Base-by-base conservation (phyloP, 2,329 filamentous ascomycete species). In the Periconia digitata region DNA sequence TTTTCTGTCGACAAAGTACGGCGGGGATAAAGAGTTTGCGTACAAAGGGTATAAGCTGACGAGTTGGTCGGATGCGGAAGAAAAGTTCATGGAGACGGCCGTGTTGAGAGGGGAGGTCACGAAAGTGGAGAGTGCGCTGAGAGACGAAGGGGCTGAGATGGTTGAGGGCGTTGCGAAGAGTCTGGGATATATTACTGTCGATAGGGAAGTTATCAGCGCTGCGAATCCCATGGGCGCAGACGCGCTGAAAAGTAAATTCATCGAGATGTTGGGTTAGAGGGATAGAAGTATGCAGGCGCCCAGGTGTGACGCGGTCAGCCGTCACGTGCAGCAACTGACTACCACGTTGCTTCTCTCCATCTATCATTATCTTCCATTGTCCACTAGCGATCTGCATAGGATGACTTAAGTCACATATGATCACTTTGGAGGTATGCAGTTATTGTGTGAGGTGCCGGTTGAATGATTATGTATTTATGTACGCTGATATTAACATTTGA, bases 41-140 rank as follows among this genome's bases (percentile, higher is more conserved):
- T 78, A 77, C 49, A 71, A 74, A 36, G 75, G 73, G 15, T 78
- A 77, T 50, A 70, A 72, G 54, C 69, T 78, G 24, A 77, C 74
- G 1, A 68, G 66, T 32, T 77, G 73, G 69, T 74, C 72, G 36
- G 73, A 77, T 57, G 66, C 62, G 0, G 75, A 78, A 56, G 76
- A 78, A 60, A 73, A 70, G 54, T 46, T 72, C 17, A 75, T 77
- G 71, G 76, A 78, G 65, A 73, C 62, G n/a, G 53, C 61, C 10
- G 53, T 73, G 22, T 43, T 64, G 8, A 58, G 73, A 5, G 75
- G 73, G 0, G 73, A 77, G 55, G 64, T 77, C 3, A 59, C 69
- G 43, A 77, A 75, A 58, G 72, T 75, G 6, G 76, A 72, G 53
- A 62, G 64, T 4, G 59, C 53, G 7, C 50, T 78, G 46, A 63